Conservation (phyloP, 129 eudicot species). For the Mikania micrantha region DNA sequence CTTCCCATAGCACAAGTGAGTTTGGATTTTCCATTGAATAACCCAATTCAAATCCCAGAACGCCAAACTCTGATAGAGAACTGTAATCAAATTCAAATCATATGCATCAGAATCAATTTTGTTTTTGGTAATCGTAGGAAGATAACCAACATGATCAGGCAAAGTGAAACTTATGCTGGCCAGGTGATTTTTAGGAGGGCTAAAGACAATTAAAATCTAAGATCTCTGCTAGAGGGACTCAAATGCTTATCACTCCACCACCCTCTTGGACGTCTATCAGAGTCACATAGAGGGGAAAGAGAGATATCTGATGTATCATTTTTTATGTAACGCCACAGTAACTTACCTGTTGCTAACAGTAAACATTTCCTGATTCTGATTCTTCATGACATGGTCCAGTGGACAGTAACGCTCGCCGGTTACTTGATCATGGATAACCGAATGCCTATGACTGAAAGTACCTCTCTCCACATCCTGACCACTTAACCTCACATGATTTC, state of each 20-base stretch:
- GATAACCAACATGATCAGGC: too few relatives aligned
- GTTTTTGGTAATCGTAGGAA: too few relatives aligned
- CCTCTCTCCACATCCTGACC: conserved; percentile 99
- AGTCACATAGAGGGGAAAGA: not conserved
- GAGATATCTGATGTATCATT: not conserved
- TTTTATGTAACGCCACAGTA: not conserved
- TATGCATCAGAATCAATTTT: not conserved
- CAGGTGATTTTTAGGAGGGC: too few relatives aligned
- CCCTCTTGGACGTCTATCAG: not conserved
- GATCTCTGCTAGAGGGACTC: too few relatives aligned
- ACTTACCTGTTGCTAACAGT: conserved; percentile 94
- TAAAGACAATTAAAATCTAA: too few relatives aligned
- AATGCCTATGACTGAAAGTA: conserved; percentile 90
- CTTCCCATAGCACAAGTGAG: conserved; percentile 93
- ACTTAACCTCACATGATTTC: conserved; percentile 94
- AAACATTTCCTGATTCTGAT: conserved; percentile 85
- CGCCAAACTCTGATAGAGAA: conserved; percentile 96
- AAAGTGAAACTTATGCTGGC: too few relatives aligned
- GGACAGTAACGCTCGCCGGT: conserved; percentile 89
- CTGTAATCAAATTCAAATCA: conserved; percentile 24
- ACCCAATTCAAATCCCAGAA: conserved; percentile 89
- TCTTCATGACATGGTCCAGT: conserved; percentile 59
- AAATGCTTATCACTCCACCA: too few relatives aligned
- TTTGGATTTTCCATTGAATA: conserved; percentile 99
- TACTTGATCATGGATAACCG: conserved; percentile 89